Conservation (phyloP, 768 basidiomycete species). For the Pulveroboletus ravenelii region DNA sequence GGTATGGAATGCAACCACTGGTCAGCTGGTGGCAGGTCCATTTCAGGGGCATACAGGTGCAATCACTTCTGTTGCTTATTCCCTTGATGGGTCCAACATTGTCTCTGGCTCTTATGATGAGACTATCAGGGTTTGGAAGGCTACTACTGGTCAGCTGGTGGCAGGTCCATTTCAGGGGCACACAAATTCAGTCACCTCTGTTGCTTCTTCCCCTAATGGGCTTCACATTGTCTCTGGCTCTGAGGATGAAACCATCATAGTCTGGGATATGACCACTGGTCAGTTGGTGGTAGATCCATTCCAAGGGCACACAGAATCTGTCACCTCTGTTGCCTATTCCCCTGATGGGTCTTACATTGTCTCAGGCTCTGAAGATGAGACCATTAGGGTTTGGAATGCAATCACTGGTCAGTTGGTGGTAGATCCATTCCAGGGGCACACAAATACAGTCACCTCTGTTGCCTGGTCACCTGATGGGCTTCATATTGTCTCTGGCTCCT, state of each 20-base stretch:
- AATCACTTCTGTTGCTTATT: no score
- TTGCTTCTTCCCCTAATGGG: neutral
- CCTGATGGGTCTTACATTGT: neutral
- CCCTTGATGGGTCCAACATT: no score
- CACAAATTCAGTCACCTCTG: no score
- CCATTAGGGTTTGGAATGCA: neutral
- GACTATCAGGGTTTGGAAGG: no score
- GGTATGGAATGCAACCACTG: no score
- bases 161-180: no score
- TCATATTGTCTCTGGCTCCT: neutral
- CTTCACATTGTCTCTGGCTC: neutral
- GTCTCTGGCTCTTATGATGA: neutral
- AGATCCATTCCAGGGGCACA: neutral
- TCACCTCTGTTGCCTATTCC: neutral
- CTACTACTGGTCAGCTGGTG: no score
- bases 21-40: no score
- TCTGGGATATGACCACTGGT: neutral
- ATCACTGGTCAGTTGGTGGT: neutral
- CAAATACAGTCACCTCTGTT: neutral
- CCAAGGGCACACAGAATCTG: neutral
- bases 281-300: neutral
- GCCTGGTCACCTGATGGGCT: conserved; percentile 1
- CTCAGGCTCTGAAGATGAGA: neutral
- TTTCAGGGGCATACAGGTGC: no score
- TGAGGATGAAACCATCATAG: neutral